These are phyloP conservation scores for Trichoderma arundinaceum DNA, from an alignment of 2,329 filamentous ascomycete genomes.

Conservation along the genomic window DNA sequence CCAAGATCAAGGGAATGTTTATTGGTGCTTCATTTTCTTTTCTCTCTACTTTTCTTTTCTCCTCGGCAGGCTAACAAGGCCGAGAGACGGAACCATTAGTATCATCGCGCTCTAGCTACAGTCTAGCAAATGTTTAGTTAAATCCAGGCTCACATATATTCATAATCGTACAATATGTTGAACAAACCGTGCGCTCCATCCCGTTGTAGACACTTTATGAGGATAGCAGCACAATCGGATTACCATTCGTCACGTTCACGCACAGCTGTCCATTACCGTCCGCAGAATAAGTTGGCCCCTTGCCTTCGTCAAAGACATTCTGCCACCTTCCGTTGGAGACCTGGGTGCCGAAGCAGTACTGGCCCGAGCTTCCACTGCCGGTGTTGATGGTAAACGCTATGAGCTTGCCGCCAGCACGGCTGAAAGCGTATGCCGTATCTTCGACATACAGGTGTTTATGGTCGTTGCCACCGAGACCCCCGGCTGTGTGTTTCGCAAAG, in stretches of 20 bases:
- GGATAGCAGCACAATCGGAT: conserved; percentile 49
- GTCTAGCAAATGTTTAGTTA: too few relatives aligned
- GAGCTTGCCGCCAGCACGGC: conserved; percentile 50
- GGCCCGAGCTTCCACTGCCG: conserved; percentile 46
- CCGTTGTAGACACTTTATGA: background rate
- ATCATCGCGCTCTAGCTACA: background rate
- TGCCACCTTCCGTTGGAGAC: conserved; percentile 48
- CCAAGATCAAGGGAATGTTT: too few relatives aligned
- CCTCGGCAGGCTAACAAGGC: too few relatives aligned
- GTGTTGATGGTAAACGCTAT: conserved; percentile 54
- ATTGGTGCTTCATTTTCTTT: too few relatives aligned
- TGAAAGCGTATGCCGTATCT: conserved; percentile 52
- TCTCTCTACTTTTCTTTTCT: too few relatives aligned
- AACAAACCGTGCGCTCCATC: too few relatives aligned
- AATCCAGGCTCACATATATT: too few relatives aligned
- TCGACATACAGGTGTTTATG: conserved; percentile 52
- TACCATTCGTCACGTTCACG: conserved; percentile 48
- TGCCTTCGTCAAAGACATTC: conserved; percentile 45
- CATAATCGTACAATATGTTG: too few relatives aligned
- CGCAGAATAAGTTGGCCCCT: conserved; percentile 44
- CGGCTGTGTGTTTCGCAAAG: conserved; percentile 51
- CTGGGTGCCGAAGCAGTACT: conserved; percentile 51
- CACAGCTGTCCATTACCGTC: conserved; percentile 51
- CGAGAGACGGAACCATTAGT: background rate
- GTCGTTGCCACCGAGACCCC: conserved; percentile 52